phyloP scores from a whole-genome alignment of 1,139 yeast genomes.

The Candida buenavistaensis region DNA sequence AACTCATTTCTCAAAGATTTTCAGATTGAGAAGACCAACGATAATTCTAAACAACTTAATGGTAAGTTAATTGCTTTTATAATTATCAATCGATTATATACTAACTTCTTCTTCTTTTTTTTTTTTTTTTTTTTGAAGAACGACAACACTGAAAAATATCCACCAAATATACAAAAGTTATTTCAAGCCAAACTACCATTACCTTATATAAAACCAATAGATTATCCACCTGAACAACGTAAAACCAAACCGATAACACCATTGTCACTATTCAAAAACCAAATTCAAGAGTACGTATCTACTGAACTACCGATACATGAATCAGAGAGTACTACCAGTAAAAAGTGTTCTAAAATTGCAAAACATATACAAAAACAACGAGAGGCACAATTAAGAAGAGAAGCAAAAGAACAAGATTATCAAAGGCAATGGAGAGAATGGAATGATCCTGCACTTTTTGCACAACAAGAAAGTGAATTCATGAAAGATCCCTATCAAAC shows the following conservation, averaged over 20 bases:
- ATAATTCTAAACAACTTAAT: background rate
- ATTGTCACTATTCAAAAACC: constrained; percentile 38
- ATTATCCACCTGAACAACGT: constrained; percentile 53
- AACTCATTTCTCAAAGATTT: background rate
- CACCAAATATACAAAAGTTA: constrained; percentile 61
- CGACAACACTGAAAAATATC: constrained; percentile 49
- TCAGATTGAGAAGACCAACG: background rate
- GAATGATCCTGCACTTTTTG: constrained; percentile 52
- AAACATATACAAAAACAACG: constrained; percentile 14
- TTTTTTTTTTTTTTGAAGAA: constrained; percentile 10
- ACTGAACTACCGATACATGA: constrained; percentile 17
- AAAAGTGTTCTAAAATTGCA: constrained; percentile 5
- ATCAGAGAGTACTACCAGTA: constrained; percentile 9
- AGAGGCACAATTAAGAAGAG: constrained; percentile 19
- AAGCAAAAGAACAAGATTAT: constrained; percentile 31
- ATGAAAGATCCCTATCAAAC: constrained; percentile 74
- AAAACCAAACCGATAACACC: constrained; percentile 54
- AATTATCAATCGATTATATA: constrained; percentile 1
- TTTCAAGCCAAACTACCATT: constrained; percentile 75
- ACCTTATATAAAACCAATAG: constrained; percentile 52
- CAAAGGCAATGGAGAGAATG: constrained; percentile 40
- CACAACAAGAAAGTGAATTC: constrained; percentile 54
- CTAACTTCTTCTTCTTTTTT: constrained; percentile 11
- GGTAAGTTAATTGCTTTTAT: constrained; percentile 4
- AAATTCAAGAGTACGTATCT: constrained; percentile 32